Evolutionary conservation across 2,329 filamentous ascomycete species (phyloP).

Genomic region (Talaromyces sp.): DNA sequence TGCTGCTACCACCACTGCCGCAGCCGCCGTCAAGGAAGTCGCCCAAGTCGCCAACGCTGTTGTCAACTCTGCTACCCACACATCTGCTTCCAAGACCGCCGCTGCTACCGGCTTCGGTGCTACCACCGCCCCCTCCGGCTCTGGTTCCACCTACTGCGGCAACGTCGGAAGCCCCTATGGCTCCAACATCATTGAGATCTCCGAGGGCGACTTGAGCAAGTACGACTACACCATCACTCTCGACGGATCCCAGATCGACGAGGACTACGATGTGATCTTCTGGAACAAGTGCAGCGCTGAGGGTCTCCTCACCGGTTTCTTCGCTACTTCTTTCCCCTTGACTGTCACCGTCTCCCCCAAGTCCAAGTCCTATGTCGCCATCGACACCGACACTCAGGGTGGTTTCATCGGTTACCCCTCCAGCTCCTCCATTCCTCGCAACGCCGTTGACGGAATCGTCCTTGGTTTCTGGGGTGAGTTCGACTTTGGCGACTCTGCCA

Average conservation of each 20-base stretch:
- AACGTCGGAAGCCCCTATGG: conserved; percentile 40
- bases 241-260: conserved; percentile 27
- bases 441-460: conserved; percentile 29
- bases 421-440: conserved; percentile 25
- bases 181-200: conserved; percentile 40
- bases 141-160: conserved; percentile 30
- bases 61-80: conserved; percentile 13
- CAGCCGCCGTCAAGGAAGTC: conserved; percentile 10
- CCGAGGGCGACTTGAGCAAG: conserved; percentile 28
- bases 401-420: conserved; percentile 33
- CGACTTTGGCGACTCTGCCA: conserved; percentile 33
- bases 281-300: conserved; percentile 41
- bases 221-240: conserved; percentile 39
- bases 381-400: conserved; percentile 38
- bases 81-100: conserved; percentile 20
- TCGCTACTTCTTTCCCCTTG: conserved; percentile 32
- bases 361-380: conserved; percentile 36
- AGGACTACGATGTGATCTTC: conserved; percentile 38
- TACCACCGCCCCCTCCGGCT: conserved; percentile 21
- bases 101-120: conserved; percentile 36
- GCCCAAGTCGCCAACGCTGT: conserved; percentile 20
- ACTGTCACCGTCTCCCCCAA: conserved; percentile 30
- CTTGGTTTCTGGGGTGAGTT: conserved; percentile 44
- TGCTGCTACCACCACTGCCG: conserved; percentile 18
- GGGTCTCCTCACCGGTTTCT: conserved; percentile 33